A percentile compares a stretch with the other conserved stretches of the same genome.
phyloP scores from a whole-genome alignment of 768 basidiomycete genomes.

The Suillus clintonianus region DNA sequence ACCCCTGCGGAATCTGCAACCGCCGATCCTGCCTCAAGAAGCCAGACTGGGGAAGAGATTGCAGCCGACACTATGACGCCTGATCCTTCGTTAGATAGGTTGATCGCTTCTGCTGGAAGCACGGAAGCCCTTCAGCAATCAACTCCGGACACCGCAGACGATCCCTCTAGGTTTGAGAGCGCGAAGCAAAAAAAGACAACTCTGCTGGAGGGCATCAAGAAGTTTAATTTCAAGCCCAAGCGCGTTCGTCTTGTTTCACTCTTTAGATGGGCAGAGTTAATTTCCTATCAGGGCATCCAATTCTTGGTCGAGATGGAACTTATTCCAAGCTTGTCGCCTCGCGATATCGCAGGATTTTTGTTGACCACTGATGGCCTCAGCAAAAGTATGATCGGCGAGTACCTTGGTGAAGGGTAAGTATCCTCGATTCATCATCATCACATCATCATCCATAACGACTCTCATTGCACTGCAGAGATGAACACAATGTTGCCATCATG shows the following conservation, averaged over 20 bases:
- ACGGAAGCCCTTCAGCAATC: slow-evolving; percentile 60
- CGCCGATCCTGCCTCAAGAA: slow-evolving; percentile 44
- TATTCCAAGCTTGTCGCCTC: slow-evolving; percentile 69
- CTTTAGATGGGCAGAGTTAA: slow-evolving; percentile 1
- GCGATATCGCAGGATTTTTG: slow-evolving; percentile 83
- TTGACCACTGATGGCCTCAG: slow-evolving; percentile 88
- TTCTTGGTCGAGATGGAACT: slow-evolving; percentile 89
- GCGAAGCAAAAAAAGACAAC: slow-evolving; percentile 97
- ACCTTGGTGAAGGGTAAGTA: slow-evolving; percentile 92
- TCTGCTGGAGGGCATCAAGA: slow-evolving; percentile 90
- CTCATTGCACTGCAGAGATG: slow-evolving; percentile 57
- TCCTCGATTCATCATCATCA: not conserved
- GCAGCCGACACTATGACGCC: slow-evolving; percentile 53
- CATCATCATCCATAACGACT: not conserved
- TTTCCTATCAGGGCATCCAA: slow-evolving; percentile 68
- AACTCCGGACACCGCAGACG: slow-evolving; percentile 84
- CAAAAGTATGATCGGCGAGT: slow-evolving; percentile 97
- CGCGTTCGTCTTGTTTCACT: slow-evolving; percentile 50
- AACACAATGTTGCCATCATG: slow-evolving; percentile 90
- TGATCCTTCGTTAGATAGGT: slow-evolving; percentile 57
- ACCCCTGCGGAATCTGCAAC: slow-evolving; percentile 39
- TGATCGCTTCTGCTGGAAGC: slow-evolving; percentile 48
- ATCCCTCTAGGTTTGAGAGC: slow-evolving; percentile 89
- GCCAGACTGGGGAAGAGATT: slow-evolving; percentile 54
- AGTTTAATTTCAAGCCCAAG: slow-evolving; percentile 99